phyloP scores from a whole-genome alignment of 305 asterid genomes.

The Fraxinus platypoda region DNA sequence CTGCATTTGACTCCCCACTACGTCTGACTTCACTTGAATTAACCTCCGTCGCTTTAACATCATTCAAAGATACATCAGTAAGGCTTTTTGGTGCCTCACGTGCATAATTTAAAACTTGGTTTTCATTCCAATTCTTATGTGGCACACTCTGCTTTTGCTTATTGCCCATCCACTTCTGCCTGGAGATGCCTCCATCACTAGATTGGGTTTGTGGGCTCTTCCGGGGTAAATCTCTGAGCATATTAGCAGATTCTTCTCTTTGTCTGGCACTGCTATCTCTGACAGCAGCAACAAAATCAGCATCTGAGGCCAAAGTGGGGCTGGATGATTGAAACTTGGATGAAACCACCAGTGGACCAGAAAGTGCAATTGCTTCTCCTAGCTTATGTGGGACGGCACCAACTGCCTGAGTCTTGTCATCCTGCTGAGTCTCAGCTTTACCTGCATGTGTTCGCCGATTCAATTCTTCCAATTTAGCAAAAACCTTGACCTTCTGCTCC shows the following conservation, averaged over 20 bases:
- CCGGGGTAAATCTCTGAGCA: slow-evolving; percentile 27
- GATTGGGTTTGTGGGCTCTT: slow-evolving; percentile 22
- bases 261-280: slow-evolving; percentile 28
- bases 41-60: slow-evolving; percentile 30
- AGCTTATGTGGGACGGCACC: slow-evolving; percentile 34
- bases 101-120: slow-evolving; percentile 26
- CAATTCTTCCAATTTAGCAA: slow-evolving; percentile 92
- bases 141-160: slow-evolving; percentile 56
- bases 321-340: slow-evolving; percentile 34
- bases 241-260: slow-evolving; percentile 39
- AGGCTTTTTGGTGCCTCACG: slow-evolving; percentile 38
- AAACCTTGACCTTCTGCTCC: slow-evolving; percentile 94
- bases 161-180: slow-evolving; percentile 47
- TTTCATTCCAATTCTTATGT: slow-evolving; percentile 43
- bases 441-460: slow-evolving; percentile 66
- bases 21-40: slow-evolving; percentile 34
- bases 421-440: slow-evolving; percentile 39
- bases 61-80: slow-evolving; percentile 30
- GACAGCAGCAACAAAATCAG: slow-evolving; percentile 31
- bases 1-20: slow-evolving; percentile 37
- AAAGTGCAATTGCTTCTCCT: slow-evolving; percentile 30
- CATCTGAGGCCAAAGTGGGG: slow-evolving; percentile 26
- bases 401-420: slow-evolving; percentile 32
- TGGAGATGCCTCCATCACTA: slow-evolving; percentile 50
- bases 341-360: slow-evolving; percentile 39